phyloP scores from a whole-genome alignment of 768 basidiomycete genomes.

The Suillus placidus region DNA sequence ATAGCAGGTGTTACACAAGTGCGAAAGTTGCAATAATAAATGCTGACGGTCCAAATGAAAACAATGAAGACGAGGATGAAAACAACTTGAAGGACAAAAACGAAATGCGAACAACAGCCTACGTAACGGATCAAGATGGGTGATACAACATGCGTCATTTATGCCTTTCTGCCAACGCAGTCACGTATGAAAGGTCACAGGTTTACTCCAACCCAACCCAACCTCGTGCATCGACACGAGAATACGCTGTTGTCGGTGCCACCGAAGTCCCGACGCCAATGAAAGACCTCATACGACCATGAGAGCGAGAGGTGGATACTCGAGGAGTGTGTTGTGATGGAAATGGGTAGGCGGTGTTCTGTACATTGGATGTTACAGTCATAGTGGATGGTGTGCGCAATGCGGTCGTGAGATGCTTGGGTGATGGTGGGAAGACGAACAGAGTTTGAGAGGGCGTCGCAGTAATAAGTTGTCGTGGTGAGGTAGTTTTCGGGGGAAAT shows the following conservation, averaged over 20 bases:
- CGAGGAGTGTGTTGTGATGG: slow-evolving; percentile 67
- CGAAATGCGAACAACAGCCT: slow-evolving; percentile 25
- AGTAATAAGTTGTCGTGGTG: slow-evolving; percentile 29
- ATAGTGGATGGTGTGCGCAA: slow-evolving; percentile 76
- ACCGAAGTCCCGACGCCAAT: slow-evolving; percentile 69
- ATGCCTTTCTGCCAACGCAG: slow-evolving; percentile 13
- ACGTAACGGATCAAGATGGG: slow-evolving; percentile 11
- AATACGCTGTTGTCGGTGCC: slow-evolving; percentile 80
- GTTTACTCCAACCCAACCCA: slow-evolving; percentile 60
- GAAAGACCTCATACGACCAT: slow-evolving; percentile 72
- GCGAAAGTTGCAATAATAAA: slow-evolving; percentile 29
- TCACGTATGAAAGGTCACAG: slow-evolving; percentile 12
- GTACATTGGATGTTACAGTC: slow-evolving; percentile 71
- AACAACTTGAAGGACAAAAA: slow-evolving; percentile 20
- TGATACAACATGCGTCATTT: slow-evolving; percentile 9
- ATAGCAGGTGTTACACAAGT: slow-evolving; percentile 34
- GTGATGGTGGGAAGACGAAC: slow-evolving; percentile 86
- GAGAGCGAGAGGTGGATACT: slow-evolving; percentile 65
- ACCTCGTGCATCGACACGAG: slow-evolving; percentile 83
- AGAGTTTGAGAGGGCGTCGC: slow-evolving; percentile 77
- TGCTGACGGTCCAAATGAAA: slow-evolving; percentile 19
- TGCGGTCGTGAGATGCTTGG: slow-evolving; percentile 49
- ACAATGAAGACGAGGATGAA: slow-evolving; percentile 14
- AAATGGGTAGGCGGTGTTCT: slow-evolving; percentile 49
- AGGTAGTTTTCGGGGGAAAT: slow-evolving; percentile 28